These are phyloP conservation scores for Aspergillus pseudonomiae DNA, from an alignment of 2,329 filamentous ascomycete genomes.

Conservation along the genomic window DNA sequence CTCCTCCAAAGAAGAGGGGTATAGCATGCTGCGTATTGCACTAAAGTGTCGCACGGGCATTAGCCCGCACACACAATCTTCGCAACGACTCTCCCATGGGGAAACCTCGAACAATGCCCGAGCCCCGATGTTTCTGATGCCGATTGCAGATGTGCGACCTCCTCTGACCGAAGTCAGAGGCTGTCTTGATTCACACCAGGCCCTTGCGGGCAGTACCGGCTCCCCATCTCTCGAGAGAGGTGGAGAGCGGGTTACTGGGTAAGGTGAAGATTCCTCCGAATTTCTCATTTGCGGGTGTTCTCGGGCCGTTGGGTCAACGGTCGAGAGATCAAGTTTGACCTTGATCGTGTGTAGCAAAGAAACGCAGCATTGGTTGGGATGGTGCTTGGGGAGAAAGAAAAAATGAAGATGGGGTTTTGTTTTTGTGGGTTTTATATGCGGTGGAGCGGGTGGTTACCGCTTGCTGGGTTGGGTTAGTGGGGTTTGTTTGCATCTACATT, in stretches of 20 bases:
- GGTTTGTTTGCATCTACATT: no score
- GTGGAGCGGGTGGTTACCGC: constrained; percentile 20
- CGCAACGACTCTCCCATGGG: constrained; percentile 92
- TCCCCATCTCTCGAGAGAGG: constrained; percentile 20
- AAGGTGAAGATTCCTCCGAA: constrained; percentile 92
- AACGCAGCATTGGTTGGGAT: constrained; percentile 91
- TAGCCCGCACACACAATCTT: constrained; percentile 74
- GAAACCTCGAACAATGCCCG: constrained; percentile 45
- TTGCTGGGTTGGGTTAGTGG: constrained; percentile 11
- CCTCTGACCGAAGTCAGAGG: background rate
- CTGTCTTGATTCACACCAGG: constrained; percentile 67
- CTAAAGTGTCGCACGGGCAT: constrained; percentile 69
- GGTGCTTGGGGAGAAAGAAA: constrained; percentile 65
- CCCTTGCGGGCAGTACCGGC: constrained; percentile 76
- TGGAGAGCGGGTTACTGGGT: constrained; percentile 47
- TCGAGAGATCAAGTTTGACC: constrained; percentile 37
- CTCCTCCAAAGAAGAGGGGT: constrained; percentile 29
- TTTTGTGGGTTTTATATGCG: constrained; percentile 3
- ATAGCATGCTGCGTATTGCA: constrained; percentile 88
- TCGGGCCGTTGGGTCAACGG: constrained; percentile 9
- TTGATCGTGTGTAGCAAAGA: constrained; percentile 84
- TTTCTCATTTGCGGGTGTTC: constrained; percentile 82
- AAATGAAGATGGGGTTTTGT: constrained; percentile 30
- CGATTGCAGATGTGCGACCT: constrained; percentile 71
- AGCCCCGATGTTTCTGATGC: constrained; percentile 89